phyloP scores from a whole-genome alignment of 495 filamentous ascomycete species.

The Echria macrotheca region DNA sequence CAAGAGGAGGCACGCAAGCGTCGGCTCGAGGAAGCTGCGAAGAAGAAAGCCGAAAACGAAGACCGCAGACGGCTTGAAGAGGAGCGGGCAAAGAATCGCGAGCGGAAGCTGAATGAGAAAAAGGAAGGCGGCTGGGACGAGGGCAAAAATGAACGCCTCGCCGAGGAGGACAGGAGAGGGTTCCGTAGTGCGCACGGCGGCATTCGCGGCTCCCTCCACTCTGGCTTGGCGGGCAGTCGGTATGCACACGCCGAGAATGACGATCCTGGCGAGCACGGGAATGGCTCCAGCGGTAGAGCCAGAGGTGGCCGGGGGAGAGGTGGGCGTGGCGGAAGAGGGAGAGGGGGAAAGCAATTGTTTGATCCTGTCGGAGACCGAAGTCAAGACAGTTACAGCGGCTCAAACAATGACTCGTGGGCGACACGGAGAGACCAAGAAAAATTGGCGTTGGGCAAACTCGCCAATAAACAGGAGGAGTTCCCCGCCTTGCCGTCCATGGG shows the following conservation, averaged over 20 bases:
- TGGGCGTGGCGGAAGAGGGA: slow-evolving; percentile 23
- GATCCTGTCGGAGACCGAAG: slow-evolving; percentile 13
- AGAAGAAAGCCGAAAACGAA: slow-evolving; percentile 34
- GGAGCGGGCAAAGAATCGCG: slow-evolving; percentile 42
- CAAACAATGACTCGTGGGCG: not conserved
- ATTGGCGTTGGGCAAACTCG: slow-evolving; percentile 8
- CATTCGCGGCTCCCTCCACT: slow-evolving; percentile 27
- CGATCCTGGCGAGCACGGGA: slow-evolving; percentile 22
- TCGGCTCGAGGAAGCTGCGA: slow-evolving; percentile 40
- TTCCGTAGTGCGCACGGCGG: slow-evolving; percentile 41
- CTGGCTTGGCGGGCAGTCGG: slow-evolving; percentile 28
- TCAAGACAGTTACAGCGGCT: not conserved
- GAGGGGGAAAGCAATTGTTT: slow-evolving; percentile 15
- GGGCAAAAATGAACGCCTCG: slow-evolving; percentile 33
- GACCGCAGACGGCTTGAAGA: slow-evolving; percentile 44
- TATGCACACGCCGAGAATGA: slow-evolving; percentile 22
- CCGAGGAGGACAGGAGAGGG: slow-evolving; percentile 23
- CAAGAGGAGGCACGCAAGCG: slow-evolving; percentile 43
- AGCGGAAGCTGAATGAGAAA: slow-evolving; percentile 40
- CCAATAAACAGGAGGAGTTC: slow-evolving; percentile 33
- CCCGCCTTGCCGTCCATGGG: slow-evolving; percentile 37
- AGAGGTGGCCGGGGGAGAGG: slow-evolving; percentile 23
- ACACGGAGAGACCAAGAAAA: slow-evolving; percentile 17
- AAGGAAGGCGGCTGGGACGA: slow-evolving; percentile 46
- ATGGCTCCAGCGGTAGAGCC: slow-evolving; percentile 25